phyloP scores from a whole-genome alignment of 176 grass and related monocot genomes.

The Puccinellia tenuiflora region DNA sequence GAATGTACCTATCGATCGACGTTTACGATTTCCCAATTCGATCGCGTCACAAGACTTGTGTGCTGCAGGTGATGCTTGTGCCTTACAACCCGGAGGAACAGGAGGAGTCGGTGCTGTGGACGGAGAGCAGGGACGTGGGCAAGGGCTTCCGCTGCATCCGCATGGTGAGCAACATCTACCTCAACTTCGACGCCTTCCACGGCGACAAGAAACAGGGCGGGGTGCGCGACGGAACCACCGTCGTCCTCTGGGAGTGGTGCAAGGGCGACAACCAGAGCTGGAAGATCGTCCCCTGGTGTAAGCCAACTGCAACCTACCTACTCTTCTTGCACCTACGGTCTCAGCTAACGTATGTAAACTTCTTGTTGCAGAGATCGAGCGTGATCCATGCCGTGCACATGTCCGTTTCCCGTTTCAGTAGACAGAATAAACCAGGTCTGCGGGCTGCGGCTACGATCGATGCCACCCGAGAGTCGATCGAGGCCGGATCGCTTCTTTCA shows the following conservation, averaged over 20 bases:
- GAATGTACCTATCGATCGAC: not conserved
- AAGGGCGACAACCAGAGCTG: slow-evolving; percentile 88
- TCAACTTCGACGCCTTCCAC: slow-evolving; percentile 73
- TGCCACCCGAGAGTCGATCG: not conserved
- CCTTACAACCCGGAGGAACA: slow-evolving; percentile 38
- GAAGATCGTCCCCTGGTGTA: slow-evolving; percentile 71
- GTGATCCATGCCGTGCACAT: not conserved
- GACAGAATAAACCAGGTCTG: slow-evolving; percentile 9
- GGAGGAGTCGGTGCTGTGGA: slow-evolving; percentile 75
- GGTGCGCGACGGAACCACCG: slow-evolving; percentile 49
- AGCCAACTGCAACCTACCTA: not conserved
- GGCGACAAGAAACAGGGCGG: slow-evolving; percentile 75
- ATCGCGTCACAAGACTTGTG: slow-evolving; percentile 4
- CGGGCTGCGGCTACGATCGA: not conserved
- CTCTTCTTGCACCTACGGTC: not conserved
- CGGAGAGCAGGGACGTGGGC: slow-evolving; percentile 64
- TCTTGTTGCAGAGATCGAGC: slow-evolving; percentile 6
- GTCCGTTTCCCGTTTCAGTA: not conserved
- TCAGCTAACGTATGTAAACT: not conserved
- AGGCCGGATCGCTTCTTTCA: not conserved
- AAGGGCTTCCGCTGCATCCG: slow-evolving; percentile 67
- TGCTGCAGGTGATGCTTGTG: slow-evolving; percentile 38
- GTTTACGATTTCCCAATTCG: slow-evolving; percentile 1
- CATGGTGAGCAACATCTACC: slow-evolving; percentile 69
- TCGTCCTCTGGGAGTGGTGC: slow-evolving; percentile 82